Evolutionary conservation across 2,329 filamentous ascomycete species (phyloP).

Genomic region (Aspergillus piperis): DNA sequence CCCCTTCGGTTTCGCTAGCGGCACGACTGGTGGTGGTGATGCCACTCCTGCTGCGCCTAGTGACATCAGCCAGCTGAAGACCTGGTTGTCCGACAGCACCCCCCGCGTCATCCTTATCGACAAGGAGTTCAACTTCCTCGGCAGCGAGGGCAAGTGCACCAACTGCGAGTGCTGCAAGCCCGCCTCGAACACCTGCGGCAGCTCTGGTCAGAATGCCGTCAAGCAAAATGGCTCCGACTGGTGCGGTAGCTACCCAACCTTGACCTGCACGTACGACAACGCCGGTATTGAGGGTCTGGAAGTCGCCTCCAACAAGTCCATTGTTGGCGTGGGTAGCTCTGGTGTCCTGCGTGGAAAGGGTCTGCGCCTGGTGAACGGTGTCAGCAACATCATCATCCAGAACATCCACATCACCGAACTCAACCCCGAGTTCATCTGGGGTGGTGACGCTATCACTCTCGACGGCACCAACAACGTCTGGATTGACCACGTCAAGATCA

Average conservation of each 20-base stretch:
- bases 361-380: conserved; percentile 46
- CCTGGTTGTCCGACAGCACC: conserved; percentile 57
- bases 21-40: conserved; percentile 61
- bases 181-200: conserved; percentile 37
- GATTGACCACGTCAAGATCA: conserved; percentile 52
- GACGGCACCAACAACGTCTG: conserved; percentile 45
- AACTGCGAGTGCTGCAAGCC: conserved; percentile 34
- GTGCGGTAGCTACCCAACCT: conserved; percentile 57
- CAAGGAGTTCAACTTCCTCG: conserved; percentile 44
- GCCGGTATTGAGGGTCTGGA: conserved; percentile 53
- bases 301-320: conserved; percentile 58
- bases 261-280: conserved; percentile 51
- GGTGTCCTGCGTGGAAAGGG: conserved; percentile 61
- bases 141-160: conserved; percentile 23
- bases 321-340: conserved; percentile 55
- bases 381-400: conserved; percentile 61
- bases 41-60: conserved; percentile 55
- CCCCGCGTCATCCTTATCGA: conserved; percentile 61
- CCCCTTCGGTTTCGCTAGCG: conserved; percentile 50
- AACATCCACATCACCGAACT: conserved; percentile 56
- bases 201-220: conserved; percentile 53
- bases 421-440: conserved; percentile 61
- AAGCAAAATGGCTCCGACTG: conserved; percentile 55
- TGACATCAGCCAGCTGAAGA: conserved; percentile 56
- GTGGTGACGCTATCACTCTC: conserved; percentile 58